Conservation (phyloP, 2,329 filamentous ascomycete species). For the Fonsecaea pedrosoi region DNA sequence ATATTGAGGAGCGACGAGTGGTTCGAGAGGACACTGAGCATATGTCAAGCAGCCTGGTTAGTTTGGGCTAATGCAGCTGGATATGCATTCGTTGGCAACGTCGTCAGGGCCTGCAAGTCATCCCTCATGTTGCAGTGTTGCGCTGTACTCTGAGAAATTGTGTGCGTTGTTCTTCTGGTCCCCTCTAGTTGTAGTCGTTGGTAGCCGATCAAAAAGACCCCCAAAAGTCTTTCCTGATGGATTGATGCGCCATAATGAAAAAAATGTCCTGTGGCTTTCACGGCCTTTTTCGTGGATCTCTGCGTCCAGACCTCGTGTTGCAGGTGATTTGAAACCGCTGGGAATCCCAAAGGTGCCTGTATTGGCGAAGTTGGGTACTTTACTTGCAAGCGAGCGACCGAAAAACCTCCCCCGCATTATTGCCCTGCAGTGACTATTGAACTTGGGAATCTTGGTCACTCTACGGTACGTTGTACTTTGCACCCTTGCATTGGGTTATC, state of each 20-base stretch:
- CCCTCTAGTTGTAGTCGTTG: conserved; percentile 14
- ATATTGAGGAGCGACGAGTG: conserved; percentile 27
- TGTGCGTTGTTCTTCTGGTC: conserved; percentile 25
- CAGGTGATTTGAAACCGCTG: conserved; percentile 11
- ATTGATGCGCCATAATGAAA: conserved; percentile 17
- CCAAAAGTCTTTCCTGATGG: conserved; percentile 8
- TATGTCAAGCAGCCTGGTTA: conserved; percentile 32
- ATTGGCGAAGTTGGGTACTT: conserved; percentile 16
- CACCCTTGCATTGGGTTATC: not conserved
- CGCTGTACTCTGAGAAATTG: conserved; percentile 26
- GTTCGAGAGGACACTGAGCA: conserved; percentile 26
- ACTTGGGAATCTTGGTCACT: conserved; percentile 10
- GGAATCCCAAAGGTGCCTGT: conserved; percentile 16
- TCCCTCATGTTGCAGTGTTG: conserved; percentile 29
- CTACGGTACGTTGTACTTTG: conserved; percentile 13
- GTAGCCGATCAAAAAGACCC: conserved; percentile 14
- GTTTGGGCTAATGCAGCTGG: conserved; percentile 38
- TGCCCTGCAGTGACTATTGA: conserved; percentile 13
- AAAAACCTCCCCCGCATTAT: conserved; percentile 18
- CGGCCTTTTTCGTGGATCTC: conserved; percentile 15
- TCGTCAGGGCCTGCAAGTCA: conserved; percentile 37
- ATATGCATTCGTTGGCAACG: conserved; percentile 39
- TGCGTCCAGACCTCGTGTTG: conserved; percentile 10
- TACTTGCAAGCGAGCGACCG: conserved; percentile 10
- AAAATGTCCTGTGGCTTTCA: conserved; percentile 17